Conservation (phyloP, 192 early-diverging fungal genomes). For the Haplosporangium gracile region DNA sequence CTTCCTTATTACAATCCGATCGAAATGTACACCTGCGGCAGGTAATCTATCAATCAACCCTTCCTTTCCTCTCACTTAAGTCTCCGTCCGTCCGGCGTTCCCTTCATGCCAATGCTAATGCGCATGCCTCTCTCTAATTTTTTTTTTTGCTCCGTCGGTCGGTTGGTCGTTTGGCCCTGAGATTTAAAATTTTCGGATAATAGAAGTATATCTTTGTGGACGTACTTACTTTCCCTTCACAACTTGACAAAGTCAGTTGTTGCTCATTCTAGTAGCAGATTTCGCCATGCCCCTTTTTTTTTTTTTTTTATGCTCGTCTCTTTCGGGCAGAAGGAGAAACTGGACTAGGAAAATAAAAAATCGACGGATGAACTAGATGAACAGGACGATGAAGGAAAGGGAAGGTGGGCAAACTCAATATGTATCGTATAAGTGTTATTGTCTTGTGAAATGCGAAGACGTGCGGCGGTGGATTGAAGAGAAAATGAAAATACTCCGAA, state of each 20-base stretch:
- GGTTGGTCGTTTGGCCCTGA: neutral
- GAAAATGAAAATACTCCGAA: constrained; percentile 3
- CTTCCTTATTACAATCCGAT: neutral
- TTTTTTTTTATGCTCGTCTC: too few species aligned
- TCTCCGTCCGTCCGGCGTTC: neutral
- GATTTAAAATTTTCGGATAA: neutral
- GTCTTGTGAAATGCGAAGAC: neutral
- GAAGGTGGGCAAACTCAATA: neutral
- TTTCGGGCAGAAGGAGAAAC: neutral
- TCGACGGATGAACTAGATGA: neutral
- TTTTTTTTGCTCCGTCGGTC: neutral
- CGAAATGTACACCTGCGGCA: neutral
- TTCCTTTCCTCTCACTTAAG: neutral
- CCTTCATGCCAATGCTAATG: neutral
- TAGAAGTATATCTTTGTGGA: neutral
- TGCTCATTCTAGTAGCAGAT: neutral
- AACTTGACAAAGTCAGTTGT: neutral
- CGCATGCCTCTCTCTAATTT: neutral
- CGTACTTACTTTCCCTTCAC: neutral
- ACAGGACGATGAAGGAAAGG: neutral
- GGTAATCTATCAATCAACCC: neutral
- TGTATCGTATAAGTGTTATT: neutral
- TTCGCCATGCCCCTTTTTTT: neutral
- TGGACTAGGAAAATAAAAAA: neutral
- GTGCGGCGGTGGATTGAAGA: neutral